These are phyloP conservation scores for Hypoxylon rubiginosum DNA, from an alignment of 2,329 filamentous ascomycete species.

Conservation along the genomic window DNA sequence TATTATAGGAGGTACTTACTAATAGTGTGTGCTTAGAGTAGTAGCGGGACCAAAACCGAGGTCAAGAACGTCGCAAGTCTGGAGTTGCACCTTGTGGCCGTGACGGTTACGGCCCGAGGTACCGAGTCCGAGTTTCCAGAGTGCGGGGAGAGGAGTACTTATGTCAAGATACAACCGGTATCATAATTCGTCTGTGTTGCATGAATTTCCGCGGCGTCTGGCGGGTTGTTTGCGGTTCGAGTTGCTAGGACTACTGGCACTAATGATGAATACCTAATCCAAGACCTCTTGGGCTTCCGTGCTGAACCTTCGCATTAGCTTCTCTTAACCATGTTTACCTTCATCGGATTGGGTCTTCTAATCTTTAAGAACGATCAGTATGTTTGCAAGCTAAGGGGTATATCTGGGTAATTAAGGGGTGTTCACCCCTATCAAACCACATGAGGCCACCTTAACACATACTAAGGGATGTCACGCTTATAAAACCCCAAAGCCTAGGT, in stretches of 20 bases:
- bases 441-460: too few relatives aligned
- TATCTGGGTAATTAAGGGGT: too few relatives aligned
- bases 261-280: background rate
- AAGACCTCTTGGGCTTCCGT: background rate
- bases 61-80: constrained; percentile 29
- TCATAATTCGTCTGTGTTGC: background rate
- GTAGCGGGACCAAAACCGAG: constrained; percentile 30
- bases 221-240: background rate
- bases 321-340: background rate
- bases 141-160: constrained; percentile 33
- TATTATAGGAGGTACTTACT: background rate
- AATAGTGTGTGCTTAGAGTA: background rate
- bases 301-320: background rate
- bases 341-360: background rate
- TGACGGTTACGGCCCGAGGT: constrained; percentile 32
- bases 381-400: too few relatives aligned
- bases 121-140: constrained; percentile 38
- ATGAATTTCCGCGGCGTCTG: background rate
- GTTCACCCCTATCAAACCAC: too few relatives aligned
- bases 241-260: background rate
- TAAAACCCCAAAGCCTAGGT: too few relatives aligned
- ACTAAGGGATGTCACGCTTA: too few relatives aligned
- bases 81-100: constrained; percentile 33
- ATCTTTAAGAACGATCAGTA: too few relatives aligned
- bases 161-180: constrained; percentile 11